Evolutionary conservation across 768 basidiomycete species (phyloP).

Genomic region (Boletus vinaceobasis): DNA sequence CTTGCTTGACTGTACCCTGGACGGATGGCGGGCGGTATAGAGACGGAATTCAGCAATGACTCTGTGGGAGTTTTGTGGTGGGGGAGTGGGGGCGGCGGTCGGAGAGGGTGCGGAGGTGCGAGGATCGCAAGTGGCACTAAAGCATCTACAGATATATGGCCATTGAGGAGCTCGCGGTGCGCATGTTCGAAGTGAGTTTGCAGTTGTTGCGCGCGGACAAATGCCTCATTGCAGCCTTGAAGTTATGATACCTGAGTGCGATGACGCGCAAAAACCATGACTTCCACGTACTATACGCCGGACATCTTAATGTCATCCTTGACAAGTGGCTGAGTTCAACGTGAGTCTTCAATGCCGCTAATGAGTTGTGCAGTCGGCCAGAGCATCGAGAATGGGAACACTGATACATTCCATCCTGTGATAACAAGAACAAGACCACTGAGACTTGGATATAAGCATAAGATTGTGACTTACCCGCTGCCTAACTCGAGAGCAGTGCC

Average conservation of each 20-base stretch:
- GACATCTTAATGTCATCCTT: slow-evolving; percentile 26
- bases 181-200: slow-evolving; percentile 21
- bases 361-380: slow-evolving; percentile 24
- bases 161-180: slow-evolving; percentile 20
- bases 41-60: slow-evolving; percentile 9
- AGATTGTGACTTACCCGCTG: slow-evolving; percentile 9
- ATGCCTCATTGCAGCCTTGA: slow-evolving; percentile 24
- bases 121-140: slow-evolving; percentile 21
- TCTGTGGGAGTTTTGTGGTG: not conserved
- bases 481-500: slow-evolving; percentile 21
- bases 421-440: not conserved
- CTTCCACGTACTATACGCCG: slow-evolving; percentile 19
- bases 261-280: not conserved
- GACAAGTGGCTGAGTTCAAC: slow-evolving; percentile 32
- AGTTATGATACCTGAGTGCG: slow-evolving; percentile 3
- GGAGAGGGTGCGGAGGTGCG: slow-evolving; percentile 17
- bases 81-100: slow-evolving; percentile 16
- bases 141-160: slow-evolving; percentile 6
- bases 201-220: slow-evolving; percentile 25
- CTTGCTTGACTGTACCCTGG: slow-evolving; percentile 11
- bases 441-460: not conserved
- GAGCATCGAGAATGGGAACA: slow-evolving; percentile 27
- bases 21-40: slow-evolving; percentile 4
- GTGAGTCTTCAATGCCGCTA: slow-evolving; percentile 19
- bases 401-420: slow-evolving; percentile 26